Evolutionary conservation across 371 early-diverging fungal species (phyloP).

Genomic region (Mortierella sp.): DNA sequence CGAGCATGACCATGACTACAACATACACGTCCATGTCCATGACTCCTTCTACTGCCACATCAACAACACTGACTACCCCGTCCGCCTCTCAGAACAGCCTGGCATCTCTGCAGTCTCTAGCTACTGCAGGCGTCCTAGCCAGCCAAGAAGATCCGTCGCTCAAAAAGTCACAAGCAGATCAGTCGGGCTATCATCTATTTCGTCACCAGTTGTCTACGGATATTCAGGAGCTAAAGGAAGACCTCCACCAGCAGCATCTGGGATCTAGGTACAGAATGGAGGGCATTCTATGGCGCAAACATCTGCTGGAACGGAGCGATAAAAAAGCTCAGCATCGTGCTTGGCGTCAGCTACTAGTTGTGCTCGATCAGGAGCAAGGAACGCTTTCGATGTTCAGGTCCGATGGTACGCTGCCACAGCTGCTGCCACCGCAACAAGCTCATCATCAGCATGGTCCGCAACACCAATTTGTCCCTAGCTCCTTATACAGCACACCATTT

Average conservation of each 20-base stretch:
- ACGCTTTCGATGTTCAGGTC: constrained; percentile 83
- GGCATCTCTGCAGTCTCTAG: constrained; percentile 25
- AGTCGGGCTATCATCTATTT: not conserved
- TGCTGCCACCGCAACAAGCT: constrained; percentile 1
- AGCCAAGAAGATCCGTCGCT: constrained; percentile 1
- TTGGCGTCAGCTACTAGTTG: constrained; percentile 87
- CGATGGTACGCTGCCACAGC: constrained; percentile 56
- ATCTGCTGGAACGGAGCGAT: constrained; percentile 79
- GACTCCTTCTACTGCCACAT: constrained; percentile 7
- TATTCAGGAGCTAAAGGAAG: constrained; percentile 32
- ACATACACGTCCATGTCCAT: constrained; percentile 5
- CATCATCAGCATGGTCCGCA: not conserved
- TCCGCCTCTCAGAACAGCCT: constrained; percentile 46
- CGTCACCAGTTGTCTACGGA: constrained; percentile 15
- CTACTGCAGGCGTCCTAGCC: not conserved
- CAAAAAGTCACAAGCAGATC: not conserved
- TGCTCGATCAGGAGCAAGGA: constrained; percentile 71
- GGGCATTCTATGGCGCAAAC: constrained; percentile 89
- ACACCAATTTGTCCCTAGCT: no score
- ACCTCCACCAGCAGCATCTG: constrained; percentile 26
- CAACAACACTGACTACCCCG: constrained; percentile 21
- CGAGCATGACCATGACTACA: constrained; percentile 22
- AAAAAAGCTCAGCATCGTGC: constrained; percentile 85
- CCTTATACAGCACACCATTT: not conserved
- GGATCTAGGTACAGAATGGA: constrained; percentile 72